A percentile compares a stretch with the other conserved stretches of the same genome.
phyloP scores from a whole-genome alignment of 176 grass and related monocot genomes.

The Phyllostachys edulis region DNA sequence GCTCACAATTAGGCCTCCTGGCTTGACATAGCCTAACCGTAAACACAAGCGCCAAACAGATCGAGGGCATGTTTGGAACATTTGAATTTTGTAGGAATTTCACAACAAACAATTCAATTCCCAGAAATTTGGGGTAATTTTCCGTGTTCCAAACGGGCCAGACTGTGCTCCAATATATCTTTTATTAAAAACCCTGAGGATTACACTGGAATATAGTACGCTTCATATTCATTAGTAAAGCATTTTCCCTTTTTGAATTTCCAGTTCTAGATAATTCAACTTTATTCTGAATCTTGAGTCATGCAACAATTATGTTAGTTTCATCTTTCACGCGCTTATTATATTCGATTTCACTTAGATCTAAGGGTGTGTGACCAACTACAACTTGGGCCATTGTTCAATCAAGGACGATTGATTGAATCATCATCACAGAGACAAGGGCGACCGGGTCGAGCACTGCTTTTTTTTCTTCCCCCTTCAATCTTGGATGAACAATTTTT shows the following conservation, averaged over 20 bases:
- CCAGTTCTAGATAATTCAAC: background rate
- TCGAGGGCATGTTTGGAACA: background rate
- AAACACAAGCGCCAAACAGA: background rate
- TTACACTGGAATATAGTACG: background rate
- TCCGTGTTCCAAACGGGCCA: background rate
- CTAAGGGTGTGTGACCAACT: background rate
- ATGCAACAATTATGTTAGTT: background rate
- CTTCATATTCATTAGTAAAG: background rate
- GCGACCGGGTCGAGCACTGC: background rate
- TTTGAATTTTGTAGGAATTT: background rate
- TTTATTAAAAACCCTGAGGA: background rate
- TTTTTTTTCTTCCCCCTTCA: background rate
- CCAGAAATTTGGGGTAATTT: background rate
- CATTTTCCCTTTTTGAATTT: background rate
- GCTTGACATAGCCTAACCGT: background rate
- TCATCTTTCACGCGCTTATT: background rate
- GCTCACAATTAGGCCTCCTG: background rate
- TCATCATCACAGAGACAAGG: background rate
- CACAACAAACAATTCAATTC: background rate
- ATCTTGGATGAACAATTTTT: background rate
- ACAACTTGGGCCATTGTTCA: background rate
- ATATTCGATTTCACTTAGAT: background rate
- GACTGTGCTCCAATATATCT: background rate
- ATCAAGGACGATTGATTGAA: background rate
- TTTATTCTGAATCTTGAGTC: background rate